phyloP scores from a whole-genome alignment of 768 basidiomycete species.

The Naganishia vaughanmartiniae region DNA sequence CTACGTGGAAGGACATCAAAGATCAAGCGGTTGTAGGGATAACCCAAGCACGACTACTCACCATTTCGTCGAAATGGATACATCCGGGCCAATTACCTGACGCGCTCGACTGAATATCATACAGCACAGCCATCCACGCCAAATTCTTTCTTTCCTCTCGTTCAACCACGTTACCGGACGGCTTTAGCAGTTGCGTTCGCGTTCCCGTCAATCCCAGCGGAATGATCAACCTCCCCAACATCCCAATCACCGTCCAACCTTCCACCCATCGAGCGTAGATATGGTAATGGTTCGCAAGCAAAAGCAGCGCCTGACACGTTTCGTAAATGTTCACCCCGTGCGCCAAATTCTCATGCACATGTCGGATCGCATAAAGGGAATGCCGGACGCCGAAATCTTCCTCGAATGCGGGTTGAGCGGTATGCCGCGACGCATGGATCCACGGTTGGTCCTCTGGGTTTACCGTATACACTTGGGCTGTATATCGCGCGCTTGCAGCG shows the following conservation, averaged over 20 bases:
- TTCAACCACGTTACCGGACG: slow-evolving; percentile 36
- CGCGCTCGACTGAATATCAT: slow-evolving; percentile 39
- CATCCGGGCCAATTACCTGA: slow-evolving; percentile 41
- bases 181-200: slow-evolving; percentile 32
- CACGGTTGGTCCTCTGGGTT: slow-evolving; percentile 41
- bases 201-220: slow-evolving; percentile 38
- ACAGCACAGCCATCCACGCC: slow-evolving; percentile 41
- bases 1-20: neutral
- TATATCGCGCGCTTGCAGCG: slow-evolving; percentile 73
- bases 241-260: slow-evolving; percentile 41
- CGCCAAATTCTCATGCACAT: slow-evolving; percentile 32
- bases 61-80: slow-evolving; percentile 43
- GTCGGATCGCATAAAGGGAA: slow-evolving; percentile 42
- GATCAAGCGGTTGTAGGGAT: neutral
- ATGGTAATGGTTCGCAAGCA: slow-evolving; percentile 43
- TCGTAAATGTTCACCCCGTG: slow-evolving; percentile 37
- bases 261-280: slow-evolving; percentile 39
- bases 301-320: slow-evolving; percentile 39
- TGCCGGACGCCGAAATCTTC: slow-evolving; percentile 36
- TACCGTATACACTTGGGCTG: slow-evolving; percentile 56
- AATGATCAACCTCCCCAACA: slow-evolving; percentile 36
- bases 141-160: slow-evolving; percentile 44
- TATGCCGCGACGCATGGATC: slow-evolving; percentile 26
- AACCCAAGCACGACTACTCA: neutral
- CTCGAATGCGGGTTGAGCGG: slow-evolving; percentile 26